Evolutionary conservation across 1,139 yeast genomes (phyloP).

Genomic region (Chernovozyma sophiae-reginae): DNA sequence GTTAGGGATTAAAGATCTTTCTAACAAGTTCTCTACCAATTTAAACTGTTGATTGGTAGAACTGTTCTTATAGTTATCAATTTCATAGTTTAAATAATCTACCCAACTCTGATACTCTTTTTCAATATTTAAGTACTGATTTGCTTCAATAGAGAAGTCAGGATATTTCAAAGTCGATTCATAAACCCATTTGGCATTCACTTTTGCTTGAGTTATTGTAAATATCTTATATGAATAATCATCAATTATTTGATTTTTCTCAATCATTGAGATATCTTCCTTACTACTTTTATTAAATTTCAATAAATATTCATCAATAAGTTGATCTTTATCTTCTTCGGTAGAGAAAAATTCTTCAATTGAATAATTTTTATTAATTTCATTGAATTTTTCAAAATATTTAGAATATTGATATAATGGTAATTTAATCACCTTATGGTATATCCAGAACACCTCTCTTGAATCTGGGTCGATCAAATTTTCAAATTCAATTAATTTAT

Average conservation of each 20-base stretch:
- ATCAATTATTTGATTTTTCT: slow-evolving; percentile 37
- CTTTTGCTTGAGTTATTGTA: slow-evolving; percentile 43
- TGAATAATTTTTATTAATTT: slow-evolving; percentile 25
- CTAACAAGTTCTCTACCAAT: slow-evolving; percentile 40
- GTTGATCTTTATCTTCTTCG: slow-evolving; percentile 7
- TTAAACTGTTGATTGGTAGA: slow-evolving; percentile 9
- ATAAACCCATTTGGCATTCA: slow-evolving; percentile 56
- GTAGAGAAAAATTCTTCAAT: slow-evolving; percentile 17
- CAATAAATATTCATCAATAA: slow-evolving; percentile 16
- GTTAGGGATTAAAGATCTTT: slow-evolving; percentile 58
- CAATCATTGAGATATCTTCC: slow-evolving; percentile 25
- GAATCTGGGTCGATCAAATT: slow-evolving; percentile 20
- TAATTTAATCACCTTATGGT: slow-evolving; percentile 40
- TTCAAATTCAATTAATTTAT: slow-evolving; percentile 51
- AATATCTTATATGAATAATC: slow-evolving; percentile 41
- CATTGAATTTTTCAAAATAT: slow-evolving; percentile 50
- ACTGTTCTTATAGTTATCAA: slow-evolving; percentile 8
- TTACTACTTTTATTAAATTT: slow-evolving; percentile 19
- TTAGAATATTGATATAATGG: slow-evolving; percentile 72
- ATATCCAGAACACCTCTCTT: slow-evolving; percentile 26
- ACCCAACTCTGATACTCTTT: slow-evolving; percentile 48
- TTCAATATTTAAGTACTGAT: slow-evolving; percentile 16
- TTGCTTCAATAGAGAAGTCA: slow-evolving; percentile 37
- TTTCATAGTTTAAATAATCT: slow-evolving; percentile 47
- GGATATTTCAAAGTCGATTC: slow-evolving; percentile 49